Base-by-base conservation (phyloP, 352 stramenopile species). In the Aphanomyces astaci region DNA sequence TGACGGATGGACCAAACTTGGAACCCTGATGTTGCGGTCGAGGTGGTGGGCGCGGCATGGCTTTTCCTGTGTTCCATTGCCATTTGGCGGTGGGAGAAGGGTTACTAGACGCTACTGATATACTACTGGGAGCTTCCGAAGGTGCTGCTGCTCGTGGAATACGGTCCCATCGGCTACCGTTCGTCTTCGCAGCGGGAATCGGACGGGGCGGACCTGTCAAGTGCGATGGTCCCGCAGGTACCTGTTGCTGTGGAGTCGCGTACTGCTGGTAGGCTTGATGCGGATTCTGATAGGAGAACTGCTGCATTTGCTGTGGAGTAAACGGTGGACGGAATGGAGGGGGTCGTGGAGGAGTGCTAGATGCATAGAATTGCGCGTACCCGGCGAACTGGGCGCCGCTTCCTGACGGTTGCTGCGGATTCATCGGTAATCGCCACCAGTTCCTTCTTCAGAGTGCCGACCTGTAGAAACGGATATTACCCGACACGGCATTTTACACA, bases 1-100 rank as follows among this genome's bases (percentile, higher is more conserved):
- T 77, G 45, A 88, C 76, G 24, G 78, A 78, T 13, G 81, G 72
- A 9, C 66, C 59, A 2, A 71, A 73, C 0, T 71, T 69, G n/a
- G 73, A 57, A n/a, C 66, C 62, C 17, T 70, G 63, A 24, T 53
- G 36, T 25, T 62, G 49, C 3, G 43, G 4, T n/a, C 69, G 63
- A 24, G 55, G 36, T 25, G 64, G 49, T 3, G 43, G 4, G 9
- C n/a, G 46, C 33, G 72, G 62, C 3, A 32, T 60, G 36, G 40
- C 76, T 13, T 53, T 70, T 25, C 81, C 82, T 25, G 76, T 89
- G 11, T 77, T 77, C 84, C 86, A 92, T 36, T 90, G 82, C 86
- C 86, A 92, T 56, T 84, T 76, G 73, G 63, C 31, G 13, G 63
- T 62, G 59, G 55, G 73, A 49, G 62, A 72, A 2, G 55, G 63